Evolutionary conservation across 345 rosid species (phyloP).

Genomic region (Lenwebbia sp.): DNA sequence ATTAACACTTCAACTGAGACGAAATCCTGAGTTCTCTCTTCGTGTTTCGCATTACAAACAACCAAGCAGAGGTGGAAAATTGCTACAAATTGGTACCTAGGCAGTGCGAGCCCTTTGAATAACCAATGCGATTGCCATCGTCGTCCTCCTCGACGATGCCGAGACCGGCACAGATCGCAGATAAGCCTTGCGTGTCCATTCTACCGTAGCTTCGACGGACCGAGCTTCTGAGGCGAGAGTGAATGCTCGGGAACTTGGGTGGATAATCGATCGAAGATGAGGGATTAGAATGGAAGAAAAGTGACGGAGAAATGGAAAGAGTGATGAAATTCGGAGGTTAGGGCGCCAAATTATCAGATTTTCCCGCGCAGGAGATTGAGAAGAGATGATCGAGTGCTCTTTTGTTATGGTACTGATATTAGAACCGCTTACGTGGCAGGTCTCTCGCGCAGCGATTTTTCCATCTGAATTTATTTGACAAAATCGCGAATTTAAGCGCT

Average conservation of each 20-base stretch:
- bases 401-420: background rate
- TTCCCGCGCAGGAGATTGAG: conserved; percentile 23
- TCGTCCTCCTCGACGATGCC: conserved; percentile 47
- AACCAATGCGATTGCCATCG: conserved; percentile 37
- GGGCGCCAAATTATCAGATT: conserved; percentile 3
- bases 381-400: background rate
- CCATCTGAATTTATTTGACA: background rate
- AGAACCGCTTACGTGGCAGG: background rate
- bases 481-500: too few relatives aligned
- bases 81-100: conserved; percentile 21
- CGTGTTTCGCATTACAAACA: background rate
- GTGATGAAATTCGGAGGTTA: background rate
- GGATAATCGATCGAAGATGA: background rate
- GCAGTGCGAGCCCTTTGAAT: conserved; percentile 48
- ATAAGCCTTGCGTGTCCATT: conserved; percentile 55
- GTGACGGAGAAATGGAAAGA: background rate
- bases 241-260: background rate
- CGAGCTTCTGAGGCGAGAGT: background rate
- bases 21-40: background rate
- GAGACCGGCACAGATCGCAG: conserved; percentile 60
- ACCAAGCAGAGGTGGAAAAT: background rate
- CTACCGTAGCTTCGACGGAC: background rate
- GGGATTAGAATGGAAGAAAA: background rate
- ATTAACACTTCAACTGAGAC: background rate
- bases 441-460: background rate